Conservation (phyloP, 331 rosid genomes). For the Prunus yedoensis region DNA sequence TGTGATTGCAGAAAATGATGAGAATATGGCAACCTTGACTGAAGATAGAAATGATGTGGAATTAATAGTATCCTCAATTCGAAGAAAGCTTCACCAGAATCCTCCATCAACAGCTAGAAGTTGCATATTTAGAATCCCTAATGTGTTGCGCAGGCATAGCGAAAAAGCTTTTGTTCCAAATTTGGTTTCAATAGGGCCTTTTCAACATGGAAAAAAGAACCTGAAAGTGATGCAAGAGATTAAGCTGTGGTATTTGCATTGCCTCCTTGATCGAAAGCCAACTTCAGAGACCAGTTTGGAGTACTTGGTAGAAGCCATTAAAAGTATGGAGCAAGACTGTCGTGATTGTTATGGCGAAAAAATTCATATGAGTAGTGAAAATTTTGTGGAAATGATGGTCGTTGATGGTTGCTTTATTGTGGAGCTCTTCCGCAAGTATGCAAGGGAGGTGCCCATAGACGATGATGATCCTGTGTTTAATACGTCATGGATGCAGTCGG, state of each 20-base stretch:
- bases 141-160: background rate
- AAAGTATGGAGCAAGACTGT: background rate
- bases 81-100: background rate
- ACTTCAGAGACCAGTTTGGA: background rate
- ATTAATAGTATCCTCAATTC: slow-evolving; percentile 1
- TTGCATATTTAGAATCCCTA: slow-evolving; percentile 8
- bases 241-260: background rate
- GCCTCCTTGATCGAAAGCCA: background rate
- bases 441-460: too few species aligned
- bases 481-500: background rate
- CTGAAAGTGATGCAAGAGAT: background rate
- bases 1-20: too few species aligned
- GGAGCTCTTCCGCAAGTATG: background rate
- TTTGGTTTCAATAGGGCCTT: slow-evolving; percentile 12
- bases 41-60: background rate
- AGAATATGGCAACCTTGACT: background rate
- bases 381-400: background rate
- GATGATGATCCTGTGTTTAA: background rate
- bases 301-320: background rate
- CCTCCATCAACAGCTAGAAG: background rate
- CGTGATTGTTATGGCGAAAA: background rate
- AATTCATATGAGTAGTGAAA: background rate
- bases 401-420: background rate
- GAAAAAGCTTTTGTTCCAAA: background rate
- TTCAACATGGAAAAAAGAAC: slow-evolving; percentile 7